Percentiles rank a stretch among this genome's conserved stretches.
Evolutionary conservation across 2,329 filamentous ascomycete species (phyloP).

Genomic region (Diaporthe citrichinensis): DNA sequence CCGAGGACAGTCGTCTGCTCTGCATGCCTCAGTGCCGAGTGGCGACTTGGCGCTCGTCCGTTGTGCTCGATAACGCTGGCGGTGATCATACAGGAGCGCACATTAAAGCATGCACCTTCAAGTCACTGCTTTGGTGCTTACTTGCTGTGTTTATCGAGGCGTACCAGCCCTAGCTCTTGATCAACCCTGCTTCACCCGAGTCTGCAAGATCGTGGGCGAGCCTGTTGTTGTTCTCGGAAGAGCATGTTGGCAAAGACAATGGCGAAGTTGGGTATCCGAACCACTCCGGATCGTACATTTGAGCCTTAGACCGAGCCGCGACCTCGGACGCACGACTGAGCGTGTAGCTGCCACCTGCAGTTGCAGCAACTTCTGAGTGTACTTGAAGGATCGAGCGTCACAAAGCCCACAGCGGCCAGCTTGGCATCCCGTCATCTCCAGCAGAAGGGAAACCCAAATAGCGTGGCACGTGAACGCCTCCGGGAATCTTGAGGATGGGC

Average conservation of each 20-base stretch:
- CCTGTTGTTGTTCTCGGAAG: neutral
- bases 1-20: neutral
- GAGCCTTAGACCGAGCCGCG: neutral
- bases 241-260: neutral
- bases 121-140: neutral
- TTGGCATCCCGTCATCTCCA: constrained; percentile 25
- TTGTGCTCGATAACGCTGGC: constrained; percentile 8
- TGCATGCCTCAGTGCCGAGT: constrained; percentile 8
- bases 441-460: neutral
- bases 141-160: neutral
- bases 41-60: constrained; percentile 11
- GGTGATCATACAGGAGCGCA: constrained; percentile 35
- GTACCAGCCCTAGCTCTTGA: neutral
- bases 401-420: neutral
- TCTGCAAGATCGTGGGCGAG: neutral
- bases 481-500: neutral
- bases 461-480: neutral
- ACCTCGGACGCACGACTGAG: neutral
- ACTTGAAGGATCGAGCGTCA: neutral
- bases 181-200: neutral
- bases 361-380: neutral
- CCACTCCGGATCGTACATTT: neutral
- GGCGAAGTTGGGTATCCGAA: neutral
- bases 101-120: constrained; percentile 13
- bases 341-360: neutral